These are phyloP conservation scores for Lolium multiflorum DNA, from an alignment of 176 grass and related monocot genomes.

Conservation along the genomic window DNA sequence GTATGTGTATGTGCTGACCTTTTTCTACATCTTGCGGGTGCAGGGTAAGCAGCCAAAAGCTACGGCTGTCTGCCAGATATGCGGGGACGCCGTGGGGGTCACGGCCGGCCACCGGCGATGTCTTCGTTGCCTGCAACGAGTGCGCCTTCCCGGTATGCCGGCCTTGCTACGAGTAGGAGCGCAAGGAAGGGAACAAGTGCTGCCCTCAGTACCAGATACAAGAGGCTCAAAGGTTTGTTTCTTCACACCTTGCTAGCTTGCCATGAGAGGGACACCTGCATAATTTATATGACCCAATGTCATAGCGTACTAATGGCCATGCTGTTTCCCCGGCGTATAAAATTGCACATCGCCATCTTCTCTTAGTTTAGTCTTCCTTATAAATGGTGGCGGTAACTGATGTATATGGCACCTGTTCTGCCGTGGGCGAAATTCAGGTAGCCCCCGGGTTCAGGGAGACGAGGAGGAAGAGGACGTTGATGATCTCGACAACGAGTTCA, in stretches of 20 bases:
- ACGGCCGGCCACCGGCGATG: slow-evolving; percentile 72
- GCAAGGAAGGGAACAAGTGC: slow-evolving; percentile 92
- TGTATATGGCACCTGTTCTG: neutral
- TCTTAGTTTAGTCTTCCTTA: neutral
- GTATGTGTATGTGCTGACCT: slow-evolving; percentile 26
- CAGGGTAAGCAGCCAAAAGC: slow-evolving; percentile 73
- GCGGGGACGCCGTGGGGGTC: slow-evolving; percentile 79
- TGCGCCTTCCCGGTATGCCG: slow-evolving; percentile 98
- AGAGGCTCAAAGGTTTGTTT: slow-evolving; percentile 91
- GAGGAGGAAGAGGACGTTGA: slow-evolving; percentile 97
- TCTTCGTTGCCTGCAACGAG: slow-evolving; percentile 99
- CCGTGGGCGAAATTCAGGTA: slow-evolving; percentile 57
- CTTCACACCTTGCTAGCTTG: neutral
- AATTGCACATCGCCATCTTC: neutral
- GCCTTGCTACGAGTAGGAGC: slow-evolving; percentile 98
- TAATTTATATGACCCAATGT: neutral
- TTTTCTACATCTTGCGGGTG: slow-evolving; percentile 38
- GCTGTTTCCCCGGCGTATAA: neutral
- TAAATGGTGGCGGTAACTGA: slow-evolving; percentile 10
- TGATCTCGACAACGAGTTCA: slow-evolving; percentile 98
- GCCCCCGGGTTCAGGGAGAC: slow-evolving; percentile 94
- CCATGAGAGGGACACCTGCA: neutral
- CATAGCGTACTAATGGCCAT: neutral
- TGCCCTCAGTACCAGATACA: slow-evolving; percentile 99
- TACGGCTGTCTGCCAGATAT: slow-evolving; percentile 89